phyloP scores from a whole-genome alignment of 306 rosid species.

The Arachis stenosperma region DNA sequence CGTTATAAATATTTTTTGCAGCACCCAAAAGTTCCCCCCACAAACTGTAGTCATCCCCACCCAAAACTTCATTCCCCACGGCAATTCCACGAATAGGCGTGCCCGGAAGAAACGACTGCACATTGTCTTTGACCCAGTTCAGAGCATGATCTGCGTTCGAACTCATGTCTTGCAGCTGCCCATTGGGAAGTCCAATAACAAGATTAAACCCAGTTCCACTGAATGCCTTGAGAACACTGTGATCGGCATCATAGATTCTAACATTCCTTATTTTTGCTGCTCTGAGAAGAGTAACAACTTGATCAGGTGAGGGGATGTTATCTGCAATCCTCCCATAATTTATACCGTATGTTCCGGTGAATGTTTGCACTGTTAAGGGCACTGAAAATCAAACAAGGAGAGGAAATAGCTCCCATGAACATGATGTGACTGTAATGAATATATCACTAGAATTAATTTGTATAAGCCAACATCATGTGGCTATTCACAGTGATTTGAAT shows the following conservation, averaged over 20 bases:
- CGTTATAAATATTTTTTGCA: constrained; percentile 74
- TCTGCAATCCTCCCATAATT: constrained; percentile 91
- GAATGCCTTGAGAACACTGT: constrained; percentile 83
- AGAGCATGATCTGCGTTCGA: constrained; percentile 74
- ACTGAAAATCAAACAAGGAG: constrained; percentile 47
- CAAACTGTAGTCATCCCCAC: constrained; percentile 55
- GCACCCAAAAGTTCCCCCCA: constrained; percentile 79
- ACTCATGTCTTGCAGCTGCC: constrained; percentile 70
- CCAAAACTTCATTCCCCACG: constrained; percentile 87
- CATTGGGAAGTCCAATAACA: constrained; percentile 81
- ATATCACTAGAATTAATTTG: constrained; percentile 22
- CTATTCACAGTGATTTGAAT: neutral
- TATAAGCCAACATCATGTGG: constrained; percentile 8
- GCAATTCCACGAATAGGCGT: constrained; percentile 85
- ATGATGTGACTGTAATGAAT: constrained; percentile 21
- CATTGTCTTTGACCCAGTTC: constrained; percentile 89
- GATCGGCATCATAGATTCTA: constrained; percentile 88
- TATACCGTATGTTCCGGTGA: constrained; percentile 89
- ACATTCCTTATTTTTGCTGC: constrained; percentile 83
- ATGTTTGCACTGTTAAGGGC: constrained; percentile 61
- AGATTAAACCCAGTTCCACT: constrained; percentile 88
- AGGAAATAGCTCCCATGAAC: constrained; percentile 42
- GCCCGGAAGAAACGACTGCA: constrained; percentile 75
- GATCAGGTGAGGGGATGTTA: constrained; percentile 87
- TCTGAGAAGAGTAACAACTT: constrained; percentile 88